These are phyloP conservation scores for Pochonia chlamydosporia DNA, from an alignment of 2,329 filamentous ascomycete species.

Conservation along the genomic window DNA sequence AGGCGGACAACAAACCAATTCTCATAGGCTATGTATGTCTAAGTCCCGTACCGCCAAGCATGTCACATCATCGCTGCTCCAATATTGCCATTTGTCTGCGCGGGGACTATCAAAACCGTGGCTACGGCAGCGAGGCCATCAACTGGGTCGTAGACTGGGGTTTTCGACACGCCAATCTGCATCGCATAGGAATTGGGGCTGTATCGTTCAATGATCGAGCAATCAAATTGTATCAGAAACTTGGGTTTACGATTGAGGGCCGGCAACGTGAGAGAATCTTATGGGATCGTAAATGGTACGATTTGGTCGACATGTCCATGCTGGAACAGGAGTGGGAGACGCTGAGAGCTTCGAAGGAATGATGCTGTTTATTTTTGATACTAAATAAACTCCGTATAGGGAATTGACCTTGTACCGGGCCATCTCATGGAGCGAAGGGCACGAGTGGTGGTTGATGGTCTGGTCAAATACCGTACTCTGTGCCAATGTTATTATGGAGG, in stretches of 20 bases:
- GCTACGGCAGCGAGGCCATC: conserved; percentile 42
- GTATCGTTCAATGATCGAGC: conserved; percentile 38
- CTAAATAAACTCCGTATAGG: too few relatives aligned
- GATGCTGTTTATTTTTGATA: too few relatives aligned
- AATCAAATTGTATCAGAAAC: conserved; percentile 33
- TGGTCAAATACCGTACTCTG: too few relatives aligned
- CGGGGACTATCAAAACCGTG: conserved; percentile 26
- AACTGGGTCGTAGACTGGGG: conserved; percentile 41
- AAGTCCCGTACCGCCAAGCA: not conserved
- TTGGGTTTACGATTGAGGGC: conserved; percentile 41
- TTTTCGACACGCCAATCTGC: conserved; percentile 36
- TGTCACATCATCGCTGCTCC: conserved; percentile 6
- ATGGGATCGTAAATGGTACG: conserved; percentile 35
- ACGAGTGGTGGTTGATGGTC: too few relatives aligned
- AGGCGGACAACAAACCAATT: not conserved
- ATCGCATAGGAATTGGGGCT: conserved; percentile 34
- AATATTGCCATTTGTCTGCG: conserved; percentile 30
- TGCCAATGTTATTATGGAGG: too few relatives aligned
- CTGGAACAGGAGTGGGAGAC: conserved; percentile 32
- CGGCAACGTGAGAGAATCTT: conserved; percentile 34
- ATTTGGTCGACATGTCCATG: conserved; percentile 28
- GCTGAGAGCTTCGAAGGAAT: conserved; percentile 7
- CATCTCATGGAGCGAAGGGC: too few relatives aligned
- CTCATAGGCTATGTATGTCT: conserved; percentile 10
- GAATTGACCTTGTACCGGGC: too few relatives aligned